These are phyloP conservation scores for Funneliformis geosporum DNA, from an alignment of 192 early-diverging fungal species.

Conservation along the genomic window DNA sequence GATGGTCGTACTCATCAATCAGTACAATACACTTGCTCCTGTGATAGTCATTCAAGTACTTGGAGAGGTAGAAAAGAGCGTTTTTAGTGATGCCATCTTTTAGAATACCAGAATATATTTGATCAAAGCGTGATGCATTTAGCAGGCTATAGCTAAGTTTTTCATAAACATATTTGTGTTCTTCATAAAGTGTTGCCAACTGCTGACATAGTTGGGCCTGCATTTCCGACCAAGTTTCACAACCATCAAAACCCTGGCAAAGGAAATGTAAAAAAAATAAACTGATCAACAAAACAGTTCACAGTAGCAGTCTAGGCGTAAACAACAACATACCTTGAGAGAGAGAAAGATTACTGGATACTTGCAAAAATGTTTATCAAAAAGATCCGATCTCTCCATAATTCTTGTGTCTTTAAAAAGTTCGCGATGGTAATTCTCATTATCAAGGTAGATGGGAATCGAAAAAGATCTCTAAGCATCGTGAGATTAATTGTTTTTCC, in stretches of 20 bases:
- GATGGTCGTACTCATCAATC: no score
- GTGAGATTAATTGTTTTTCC: slow-evolving; percentile 30
- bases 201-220: not conserved
- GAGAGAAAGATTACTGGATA: slow-evolving; percentile 22
- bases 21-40: no score
- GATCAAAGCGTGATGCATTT: no score
- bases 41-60: no score
- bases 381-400: slow-evolving; percentile 14
- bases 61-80: no score
- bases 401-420: slow-evolving; percentile 24
- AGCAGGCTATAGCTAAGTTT: no score
- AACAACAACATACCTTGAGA: slow-evolving; percentile 28
- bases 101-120: no score
- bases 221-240: slow-evolving; percentile 12
- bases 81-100: no score
- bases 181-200: no score
- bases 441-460: slow-evolving; percentile 15
- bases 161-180: no score
- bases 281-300: not conserved
- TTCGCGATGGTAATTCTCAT: slow-evolving; percentile 10
- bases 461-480: slow-evolving; percentile 28
- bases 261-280: not conserved
- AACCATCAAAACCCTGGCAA: not conserved
- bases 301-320: slow-evolving; percentile 16
- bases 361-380: slow-evolving; percentile 28